These are phyloP conservation scores for Venturiaceae sp. DNA, from an alignment of 2,329 filamentous ascomycete genomes.

Conservation along the genomic window DNA sequence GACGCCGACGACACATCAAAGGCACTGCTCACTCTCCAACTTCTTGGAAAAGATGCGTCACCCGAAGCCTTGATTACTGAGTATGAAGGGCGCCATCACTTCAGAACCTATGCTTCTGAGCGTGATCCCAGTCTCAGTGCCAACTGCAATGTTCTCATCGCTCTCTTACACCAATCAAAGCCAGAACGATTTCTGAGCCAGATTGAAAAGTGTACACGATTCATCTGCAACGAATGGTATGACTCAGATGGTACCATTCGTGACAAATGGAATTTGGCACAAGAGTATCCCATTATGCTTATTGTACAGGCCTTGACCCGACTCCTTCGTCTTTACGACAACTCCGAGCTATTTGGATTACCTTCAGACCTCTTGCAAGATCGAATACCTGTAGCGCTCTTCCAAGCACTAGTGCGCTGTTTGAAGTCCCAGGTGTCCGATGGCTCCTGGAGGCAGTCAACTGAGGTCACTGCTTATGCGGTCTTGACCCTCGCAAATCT, in stretches of 20 bases:
- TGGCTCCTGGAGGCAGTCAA: background rate
- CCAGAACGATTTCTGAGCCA: constrained; percentile 10
- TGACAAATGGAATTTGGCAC: constrained; percentile 16
- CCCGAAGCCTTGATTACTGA: constrained; percentile 14
- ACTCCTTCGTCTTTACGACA: background rate
- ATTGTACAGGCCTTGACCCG: background rate
- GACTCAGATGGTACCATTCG: constrained; percentile 12
- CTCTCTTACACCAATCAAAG: constrained; percentile 16
- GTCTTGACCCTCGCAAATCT: background rate
- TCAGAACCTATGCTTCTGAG: constrained; percentile 19
- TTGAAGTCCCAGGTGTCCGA: background rate
- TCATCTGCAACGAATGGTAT: constrained; percentile 18
- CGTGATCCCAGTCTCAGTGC: constrained; percentile 20
- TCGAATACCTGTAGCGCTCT: background rate
- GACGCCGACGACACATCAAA: constrained; percentile 18
- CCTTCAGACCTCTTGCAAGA: background rate
- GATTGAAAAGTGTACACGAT: constrained; percentile 16
- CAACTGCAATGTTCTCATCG: constrained; percentile 22
- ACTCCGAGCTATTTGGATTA: background rate
- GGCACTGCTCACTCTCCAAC: constrained; percentile 10
- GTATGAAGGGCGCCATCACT: constrained; percentile 19
- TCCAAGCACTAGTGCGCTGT: background rate
- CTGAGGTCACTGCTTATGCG: background rate
- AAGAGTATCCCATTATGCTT: background rate
- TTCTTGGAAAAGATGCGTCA: constrained; percentile 11